These are phyloP conservation scores for Aschersonia sp. DNA, from an alignment of 2,329 filamentous ascomycete species.

Conservation along the genomic window DNA sequence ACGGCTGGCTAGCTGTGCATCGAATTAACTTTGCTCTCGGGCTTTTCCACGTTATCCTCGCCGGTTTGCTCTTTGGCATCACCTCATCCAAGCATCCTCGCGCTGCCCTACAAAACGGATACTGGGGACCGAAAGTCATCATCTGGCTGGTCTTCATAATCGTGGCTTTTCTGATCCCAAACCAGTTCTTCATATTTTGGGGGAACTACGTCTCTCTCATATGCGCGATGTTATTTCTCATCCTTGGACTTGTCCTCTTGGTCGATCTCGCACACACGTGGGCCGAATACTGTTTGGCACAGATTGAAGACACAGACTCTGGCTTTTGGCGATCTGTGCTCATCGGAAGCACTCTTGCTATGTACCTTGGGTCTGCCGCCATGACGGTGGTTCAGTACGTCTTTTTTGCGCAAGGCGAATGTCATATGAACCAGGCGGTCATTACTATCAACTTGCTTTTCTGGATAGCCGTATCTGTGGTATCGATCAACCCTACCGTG, in stretches of 20 bases:
- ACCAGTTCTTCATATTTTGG: slow-evolving; percentile 88
- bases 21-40: slow-evolving; percentile 96
- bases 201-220: slow-evolving; percentile 85
- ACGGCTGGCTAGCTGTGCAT: slow-evolving; percentile 93
- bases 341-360: slow-evolving; percentile 81
- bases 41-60: slow-evolving; percentile 81
- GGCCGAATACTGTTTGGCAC: slow-evolving; percentile 89
- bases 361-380: slow-evolving; percentile 81
- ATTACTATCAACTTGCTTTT: slow-evolving; percentile 89
- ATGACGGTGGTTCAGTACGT: slow-evolving; percentile 97
- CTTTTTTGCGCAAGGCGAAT: slow-evolving; percentile 74
- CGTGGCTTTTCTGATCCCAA: slow-evolving; percentile 88
- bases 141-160: slow-evolving; percentile 80
- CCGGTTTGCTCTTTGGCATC: slow-evolving; percentile 73
- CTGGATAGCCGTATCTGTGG: slow-evolving; percentile 62
- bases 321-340: slow-evolving; percentile 71
- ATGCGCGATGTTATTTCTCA: slow-evolving; percentile 82
- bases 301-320: slow-evolving; percentile 85
- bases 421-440: slow-evolving; percentile 91
- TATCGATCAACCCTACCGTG: slow-evolving; percentile 80
- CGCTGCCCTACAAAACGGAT: slow-evolving; percentile 90
- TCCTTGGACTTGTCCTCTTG: slow-evolving; percentile 81
- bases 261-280: slow-evolving; percentile 94
- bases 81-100: slow-evolving; percentile 75
- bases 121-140: slow-evolving; percentile 93